Evolutionary conservation across 768 basidiomycete species (phyloP).

Genomic region (Albatrellus ellisii): DNA sequence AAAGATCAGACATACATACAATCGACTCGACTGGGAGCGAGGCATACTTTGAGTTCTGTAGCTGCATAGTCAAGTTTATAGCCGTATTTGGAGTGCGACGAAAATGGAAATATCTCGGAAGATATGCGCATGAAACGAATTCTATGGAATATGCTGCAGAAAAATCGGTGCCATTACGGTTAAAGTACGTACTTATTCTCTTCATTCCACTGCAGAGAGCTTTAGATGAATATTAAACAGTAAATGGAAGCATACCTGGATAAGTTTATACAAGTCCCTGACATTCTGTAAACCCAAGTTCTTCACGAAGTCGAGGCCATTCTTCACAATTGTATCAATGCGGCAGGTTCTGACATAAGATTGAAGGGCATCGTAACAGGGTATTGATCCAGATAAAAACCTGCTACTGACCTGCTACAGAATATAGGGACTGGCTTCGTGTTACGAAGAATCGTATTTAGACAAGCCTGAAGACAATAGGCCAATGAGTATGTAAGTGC

Average conservation of each 20-base stretch:
- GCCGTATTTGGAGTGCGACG: conserved; percentile 67
- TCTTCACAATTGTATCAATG: conserved; percentile 65
- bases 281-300: conserved; percentile 68
- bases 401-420: conserved; percentile 42
- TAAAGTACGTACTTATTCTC: conserved; percentile 40
- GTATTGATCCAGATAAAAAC: background rate
- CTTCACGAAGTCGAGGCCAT: conserved; percentile 73
- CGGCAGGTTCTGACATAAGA: conserved; percentile 27
- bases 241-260: conserved; percentile 27
- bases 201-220: conserved; percentile 65
- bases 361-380: no score
- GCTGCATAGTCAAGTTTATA: conserved; percentile 73
- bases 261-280: conserved; percentile 55
- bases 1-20: conserved; percentile 11
- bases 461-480: conserved; percentile 40
- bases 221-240: background rate
- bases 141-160: conserved; percentile 18
- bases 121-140: conserved; percentile 85
- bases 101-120: conserved; percentile 90
- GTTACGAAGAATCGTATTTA: conserved; percentile 72
- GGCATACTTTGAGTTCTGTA: conserved; percentile 29
- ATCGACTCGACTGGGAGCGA: background rate
- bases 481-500: background rate
- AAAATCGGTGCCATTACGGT: background rate
- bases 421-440: conserved; percentile 64